Evolutionary conservation across 148 eudicot species (phyloP), one percentile per base, ranked within the genome.

Genomic region (Persicaria tinctoria): DNA sequence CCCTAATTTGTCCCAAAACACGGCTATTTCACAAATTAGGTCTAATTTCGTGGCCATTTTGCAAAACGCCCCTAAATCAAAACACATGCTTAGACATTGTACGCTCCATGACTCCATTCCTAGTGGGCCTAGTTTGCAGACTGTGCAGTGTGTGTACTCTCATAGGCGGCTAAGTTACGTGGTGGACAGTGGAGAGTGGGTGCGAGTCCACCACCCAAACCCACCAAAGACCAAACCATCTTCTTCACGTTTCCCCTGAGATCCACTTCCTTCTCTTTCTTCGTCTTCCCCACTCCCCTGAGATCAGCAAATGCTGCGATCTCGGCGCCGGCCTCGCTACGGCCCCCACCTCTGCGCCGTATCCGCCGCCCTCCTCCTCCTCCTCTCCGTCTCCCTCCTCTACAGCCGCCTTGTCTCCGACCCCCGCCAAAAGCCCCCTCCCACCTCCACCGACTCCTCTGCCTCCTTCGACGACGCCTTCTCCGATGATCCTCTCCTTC

Each of bases 241-340:
- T 23, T 23, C 41, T 32, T 32, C 41, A 32, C 41, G 41, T 32
- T 32, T 32, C 41, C 41, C 41, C 9, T 60, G 12, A 20, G 70
- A 66, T 66, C 70, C 63, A 57, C 18, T n/a, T 27, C 18, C 27
- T 18, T 57, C 63, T 57, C 27, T 57, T 57, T 57, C 38, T 20
- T 57, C 23, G 23, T 16, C 59, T 14, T 55, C 59, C n/a, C 59
- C 32, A 6, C 8, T 57, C 3, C 38, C 20, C 20, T 32, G 32
- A 41, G 47, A 66, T 44, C 70, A 17, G 5, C 59, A 75, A 53
- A 82, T 77, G 77, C 83, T 85, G 74, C 87, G 91, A 46, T 32
- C 86, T 46, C 88, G 92, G 76, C 88, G 92, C 77, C 88, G 91
- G 16, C 87, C 83, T 74, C 82, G 82, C 74, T 80, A 79, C 80